These are phyloP conservation scores for Alternaria atra DNA, from an alignment of 2,329 filamentous ascomycete species.

Conservation along the genomic window DNA sequence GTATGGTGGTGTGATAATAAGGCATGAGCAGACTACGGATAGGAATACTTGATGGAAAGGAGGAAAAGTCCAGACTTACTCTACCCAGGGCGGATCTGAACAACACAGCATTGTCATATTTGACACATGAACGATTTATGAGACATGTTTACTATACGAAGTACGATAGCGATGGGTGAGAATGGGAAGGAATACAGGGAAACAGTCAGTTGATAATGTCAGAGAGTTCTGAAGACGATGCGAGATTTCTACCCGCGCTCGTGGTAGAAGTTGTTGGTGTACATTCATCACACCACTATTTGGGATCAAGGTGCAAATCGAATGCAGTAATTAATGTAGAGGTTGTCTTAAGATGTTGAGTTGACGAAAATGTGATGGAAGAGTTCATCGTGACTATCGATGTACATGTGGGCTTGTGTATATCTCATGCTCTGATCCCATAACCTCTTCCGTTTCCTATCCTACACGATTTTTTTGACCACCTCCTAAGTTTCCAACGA, in stretches of 20 bases:
- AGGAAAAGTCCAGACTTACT: background rate
- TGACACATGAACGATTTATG: slow-evolving; percentile 7
- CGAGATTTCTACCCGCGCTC: background rate
- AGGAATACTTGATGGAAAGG: background rate
- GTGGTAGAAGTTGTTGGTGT: background rate
- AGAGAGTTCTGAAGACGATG: background rate
- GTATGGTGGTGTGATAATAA: slow-evolving; percentile 22
- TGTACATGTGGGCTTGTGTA: background rate
- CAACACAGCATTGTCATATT: background rate
- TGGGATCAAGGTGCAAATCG: background rate
- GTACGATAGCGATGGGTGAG: slow-evolving; percentile 3
- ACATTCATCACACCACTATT: background rate
- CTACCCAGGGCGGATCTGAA: slow-evolving; percentile 1
- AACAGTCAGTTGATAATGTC: background rate
- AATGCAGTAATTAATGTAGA: background rate
- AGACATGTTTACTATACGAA: slow-evolving; percentile 3
- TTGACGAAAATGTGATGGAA: background rate
- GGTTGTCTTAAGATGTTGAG: background rate
- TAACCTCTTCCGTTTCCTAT: background rate
- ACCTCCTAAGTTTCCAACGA: background rate
- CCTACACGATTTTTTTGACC: background rate
- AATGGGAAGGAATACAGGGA: background rate
- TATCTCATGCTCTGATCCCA: background rate
- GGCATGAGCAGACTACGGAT: background rate
- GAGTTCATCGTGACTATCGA: background rate